phyloP scores from a whole-genome alignment of 2,329 filamentous ascomycete genomes.

The Aspergillus awamori region DNA sequence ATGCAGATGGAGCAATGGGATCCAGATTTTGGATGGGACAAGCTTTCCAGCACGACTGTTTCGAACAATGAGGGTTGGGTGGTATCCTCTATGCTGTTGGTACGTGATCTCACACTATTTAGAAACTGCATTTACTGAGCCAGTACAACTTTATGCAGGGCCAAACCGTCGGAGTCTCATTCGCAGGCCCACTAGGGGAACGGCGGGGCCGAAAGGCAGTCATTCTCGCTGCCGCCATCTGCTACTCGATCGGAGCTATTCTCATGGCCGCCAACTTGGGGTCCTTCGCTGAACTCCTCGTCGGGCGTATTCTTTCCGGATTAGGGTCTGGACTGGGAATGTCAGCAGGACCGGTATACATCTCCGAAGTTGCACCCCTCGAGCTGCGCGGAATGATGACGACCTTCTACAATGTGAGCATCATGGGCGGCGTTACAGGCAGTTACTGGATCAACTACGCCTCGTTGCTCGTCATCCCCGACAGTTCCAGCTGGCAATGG shows the following conservation, averaged over 20 bases:
- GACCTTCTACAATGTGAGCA: slow-evolving; percentile 27
- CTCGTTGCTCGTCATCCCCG: slow-evolving; percentile 17
- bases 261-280: slow-evolving; percentile 25
- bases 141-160: slow-evolving; percentile 6
- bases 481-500: slow-evolving; percentile 25
- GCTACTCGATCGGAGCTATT: slow-evolving; percentile 24
- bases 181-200: slow-evolving; percentile 22
- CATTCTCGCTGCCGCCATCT: slow-evolving; percentile 20
- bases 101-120: not conserved
- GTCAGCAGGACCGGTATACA: slow-evolving; percentile 73
- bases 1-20: slow-evolving; percentile 26
- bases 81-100: slow-evolving; percentile 26
- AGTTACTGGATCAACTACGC: slow-evolving; percentile 29
- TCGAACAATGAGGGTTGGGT: slow-evolving; percentile 26
- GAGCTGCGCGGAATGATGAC: slow-evolving; percentile 60
- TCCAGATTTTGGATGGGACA: slow-evolving; percentile 22
- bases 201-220: slow-evolving; percentile 24
- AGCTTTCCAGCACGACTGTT: slow-evolving; percentile 8
- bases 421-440: slow-evolving; percentile 25
- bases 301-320: slow-evolving; percentile 22
- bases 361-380: slow-evolving; percentile 79
- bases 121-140: not conserved
- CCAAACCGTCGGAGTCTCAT: slow-evolving; percentile 21
- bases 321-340: slow-evolving; percentile 24
- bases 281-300: slow-evolving; percentile 20